phyloP scores from a whole-genome alignment of 441 rosid species.

The Populus hybrid region DNA sequence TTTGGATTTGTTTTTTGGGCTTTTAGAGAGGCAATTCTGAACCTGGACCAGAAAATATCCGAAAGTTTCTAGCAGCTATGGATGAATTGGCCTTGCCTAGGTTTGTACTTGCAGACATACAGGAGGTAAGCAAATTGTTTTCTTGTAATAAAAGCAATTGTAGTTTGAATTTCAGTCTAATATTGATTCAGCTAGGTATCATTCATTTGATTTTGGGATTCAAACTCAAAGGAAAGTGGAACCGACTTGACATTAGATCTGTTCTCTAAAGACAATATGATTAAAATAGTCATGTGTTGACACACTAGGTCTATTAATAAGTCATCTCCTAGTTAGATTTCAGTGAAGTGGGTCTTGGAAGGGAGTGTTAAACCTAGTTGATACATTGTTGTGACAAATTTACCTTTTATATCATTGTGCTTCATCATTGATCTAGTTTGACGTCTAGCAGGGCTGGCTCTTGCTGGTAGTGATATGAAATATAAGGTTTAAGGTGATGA shows the following conservation, averaged over 20 bases:
- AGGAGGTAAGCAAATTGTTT: slow-evolving; percentile 38
- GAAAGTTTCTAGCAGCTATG: slow-evolving; percentile 45
- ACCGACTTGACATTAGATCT: slow-evolving; percentile 14
- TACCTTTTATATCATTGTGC: background rate
- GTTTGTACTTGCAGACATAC: slow-evolving; percentile 52
- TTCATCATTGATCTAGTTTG: background rate
- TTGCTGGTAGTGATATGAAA: background rate
- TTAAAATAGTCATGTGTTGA: background rate
- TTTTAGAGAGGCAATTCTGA: slow-evolving; percentile 30
- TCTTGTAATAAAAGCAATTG: background rate
- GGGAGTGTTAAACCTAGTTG: background rate
- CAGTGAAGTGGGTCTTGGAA: background rate
- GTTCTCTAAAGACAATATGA: background rate
- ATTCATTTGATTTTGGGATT: slow-evolving; percentile 8
- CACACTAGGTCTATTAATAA: background rate
- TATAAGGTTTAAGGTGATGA: background rate
- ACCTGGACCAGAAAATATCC: slow-evolving; percentile 33
- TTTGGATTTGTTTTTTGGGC: background rate
- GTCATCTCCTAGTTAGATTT: background rate
- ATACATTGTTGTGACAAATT: background rate
- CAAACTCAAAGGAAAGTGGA: slow-evolving; percentile 7
- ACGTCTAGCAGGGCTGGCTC: background rate
- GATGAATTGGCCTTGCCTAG: slow-evolving; percentile 53
- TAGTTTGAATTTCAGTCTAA: background rate
- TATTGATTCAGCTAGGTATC: slow-evolving; percentile 3